Percentiles rank a stretch among this genome's conserved stretches.
Conservation (phyloP, 139 green algal genomes). For the Auxenochlorella pyrenoidosa region DNA sequence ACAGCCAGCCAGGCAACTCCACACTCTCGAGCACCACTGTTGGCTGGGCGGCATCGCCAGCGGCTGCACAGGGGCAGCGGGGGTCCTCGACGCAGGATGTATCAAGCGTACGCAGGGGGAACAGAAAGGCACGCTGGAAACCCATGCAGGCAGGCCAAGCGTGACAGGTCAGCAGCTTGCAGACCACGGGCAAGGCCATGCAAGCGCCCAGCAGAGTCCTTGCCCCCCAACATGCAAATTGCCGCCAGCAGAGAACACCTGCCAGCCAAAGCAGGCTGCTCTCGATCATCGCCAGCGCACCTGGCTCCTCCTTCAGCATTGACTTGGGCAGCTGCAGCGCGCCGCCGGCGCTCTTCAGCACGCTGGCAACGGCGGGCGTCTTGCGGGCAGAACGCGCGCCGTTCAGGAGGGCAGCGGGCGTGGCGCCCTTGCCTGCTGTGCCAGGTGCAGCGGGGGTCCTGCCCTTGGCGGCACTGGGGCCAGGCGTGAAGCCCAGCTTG, state of each 20-base stretch:
- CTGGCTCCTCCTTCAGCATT: constrained; percentile 26
- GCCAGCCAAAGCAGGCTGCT: neutral
- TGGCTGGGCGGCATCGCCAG: neutral
- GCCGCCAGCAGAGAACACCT: neutral
- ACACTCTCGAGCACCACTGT: constrained; percentile 42
- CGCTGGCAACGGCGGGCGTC: constrained; percentile 11
- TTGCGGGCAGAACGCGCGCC: neutral
- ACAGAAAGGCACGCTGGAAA: neutral
- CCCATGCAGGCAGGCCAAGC: neutral
- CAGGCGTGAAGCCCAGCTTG: neutral
- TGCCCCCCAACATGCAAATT: neutral
- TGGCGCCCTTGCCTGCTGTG: neutral
- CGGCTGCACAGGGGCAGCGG: neutral
- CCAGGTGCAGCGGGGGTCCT: neutral
- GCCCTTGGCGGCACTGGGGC: constrained; percentile 7
- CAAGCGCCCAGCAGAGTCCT: too few relatives aligned
- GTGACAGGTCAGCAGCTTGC: neutral
- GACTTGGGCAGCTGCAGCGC: constrained; percentile 7
- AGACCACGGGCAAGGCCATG: neutral
- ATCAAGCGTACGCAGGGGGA: too few relatives aligned
- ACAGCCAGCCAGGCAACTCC: constrained; percentile 48
- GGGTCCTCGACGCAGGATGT: neutral
- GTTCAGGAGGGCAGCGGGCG: neutral
- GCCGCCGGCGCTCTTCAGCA: neutral
- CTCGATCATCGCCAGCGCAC: neutral